Evolutionary conservation across 1,139 yeast genomes (phyloP), one percentile per base, ranked within the genome.

Genomic region (Pichia sp.): DNA sequence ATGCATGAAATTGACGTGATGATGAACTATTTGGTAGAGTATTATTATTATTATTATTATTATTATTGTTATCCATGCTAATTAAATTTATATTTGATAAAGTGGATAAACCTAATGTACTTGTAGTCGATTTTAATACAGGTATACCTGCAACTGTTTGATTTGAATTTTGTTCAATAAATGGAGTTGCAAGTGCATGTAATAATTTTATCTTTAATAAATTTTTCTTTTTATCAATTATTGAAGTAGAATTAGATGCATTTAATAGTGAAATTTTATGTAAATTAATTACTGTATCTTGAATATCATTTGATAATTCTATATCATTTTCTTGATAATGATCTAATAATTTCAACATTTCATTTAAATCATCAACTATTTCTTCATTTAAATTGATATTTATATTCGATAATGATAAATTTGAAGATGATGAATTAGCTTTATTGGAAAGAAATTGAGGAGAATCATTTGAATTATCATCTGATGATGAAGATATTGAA

Each of bases 141-240:
- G 65, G 60, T 20, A 65, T 35, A 28, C 64, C 54, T 13, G 64
- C 56, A n/a, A 57, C 31, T 5, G 39, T 30, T 33, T 37, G 56
- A 8, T 53, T 48, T 38, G 58, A 51, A 23, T 60, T 64, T 33
- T 47, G 54, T 52, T 82, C 88, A 40, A 78, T 74, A 58, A 82
- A 82, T 2, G 91, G 91, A 11, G 84, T 80, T 0, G 91, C 84
- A 46, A 82, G 65, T 5, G 89, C 87, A 55, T 79, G 76, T 31
- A 81, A 58, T 15, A 82, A 59, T 47, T 73, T 74, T 15, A 70
- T 69, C 48, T 72, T 76, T 33, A 82, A 56, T 7, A 67, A 56
- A 31, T 70, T 68, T 20, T 27, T 34, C 27, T 36, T 41, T 10
- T 23, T 27, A 15, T 22, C 11, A 16, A 16, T 21, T 5, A 13